phyloP scores from a whole-genome alignment of 2,329 filamentous ascomycete genomes.

The Trichoderma sp. region DNA sequence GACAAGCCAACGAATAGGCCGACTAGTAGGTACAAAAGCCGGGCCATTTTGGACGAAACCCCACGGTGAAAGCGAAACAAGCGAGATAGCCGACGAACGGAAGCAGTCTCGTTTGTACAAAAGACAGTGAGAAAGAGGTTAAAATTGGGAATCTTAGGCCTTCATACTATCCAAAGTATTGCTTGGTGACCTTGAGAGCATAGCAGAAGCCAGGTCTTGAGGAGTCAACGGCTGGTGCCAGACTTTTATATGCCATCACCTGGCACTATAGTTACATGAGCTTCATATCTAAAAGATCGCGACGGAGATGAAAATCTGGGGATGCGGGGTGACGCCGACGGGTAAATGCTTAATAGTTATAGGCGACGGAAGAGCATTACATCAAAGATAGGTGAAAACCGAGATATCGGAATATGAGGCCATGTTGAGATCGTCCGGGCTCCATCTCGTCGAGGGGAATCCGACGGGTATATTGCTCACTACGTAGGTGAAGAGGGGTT shows the following conservation, averaged over 20 bases:
- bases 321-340: conserved; percentile 10
- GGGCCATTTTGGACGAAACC: not conserved
- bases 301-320: not conserved
- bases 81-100: not conserved
- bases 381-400: not conserved
- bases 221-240: not conserved
- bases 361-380: not conserved
- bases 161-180: not conserved
- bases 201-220: not conserved
- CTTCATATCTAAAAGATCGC: not conserved
- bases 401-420: not conserved
- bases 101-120: not conserved
- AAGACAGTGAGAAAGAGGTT: not conserved
- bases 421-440: not conserved
- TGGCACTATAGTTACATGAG: not conserved
- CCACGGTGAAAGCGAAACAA: not conserved
- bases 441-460: not conserved
- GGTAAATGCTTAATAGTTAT: not conserved
- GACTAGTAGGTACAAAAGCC: not conserved
- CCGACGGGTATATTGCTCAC: conserved; percentile 4
- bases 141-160: not conserved
- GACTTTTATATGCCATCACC: not conserved
- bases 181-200: not conserved
- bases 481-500: not conserved
- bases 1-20: not conserved